Evolutionary conservation across 257 asterid species (phyloP).

Genomic region (Nicotiana tabacum): DNA sequence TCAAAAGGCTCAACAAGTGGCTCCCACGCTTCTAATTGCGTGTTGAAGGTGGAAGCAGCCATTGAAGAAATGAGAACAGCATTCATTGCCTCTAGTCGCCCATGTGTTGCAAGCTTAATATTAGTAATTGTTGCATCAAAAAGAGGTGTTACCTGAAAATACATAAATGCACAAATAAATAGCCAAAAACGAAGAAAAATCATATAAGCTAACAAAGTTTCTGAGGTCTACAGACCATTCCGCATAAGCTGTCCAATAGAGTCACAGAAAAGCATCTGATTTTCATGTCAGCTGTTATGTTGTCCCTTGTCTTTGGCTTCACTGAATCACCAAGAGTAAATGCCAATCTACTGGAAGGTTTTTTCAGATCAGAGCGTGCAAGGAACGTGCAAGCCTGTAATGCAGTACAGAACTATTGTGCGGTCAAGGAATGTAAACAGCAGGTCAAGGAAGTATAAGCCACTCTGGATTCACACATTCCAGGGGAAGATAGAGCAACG

Average conservation of each 20-base stretch:
- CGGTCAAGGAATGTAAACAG: slow-evolving; percentile 13
- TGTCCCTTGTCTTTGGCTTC: slow-evolving; percentile 89
- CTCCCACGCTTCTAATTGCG: slow-evolving; percentile 95
- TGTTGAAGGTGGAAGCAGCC: slow-evolving; percentile 91
- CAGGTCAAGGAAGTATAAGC: slow-evolving; percentile 6
- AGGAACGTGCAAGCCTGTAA: slow-evolving; percentile 94
- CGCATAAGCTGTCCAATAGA: slow-evolving; percentile 86
- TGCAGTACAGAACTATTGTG: slow-evolving; percentile 15
- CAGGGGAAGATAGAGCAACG: background rate
- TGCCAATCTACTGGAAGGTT: slow-evolving; percentile 80
- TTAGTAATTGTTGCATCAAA: slow-evolving; percentile 92
- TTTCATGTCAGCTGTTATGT: slow-evolving; percentile 92
- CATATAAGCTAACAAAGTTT: slow-evolving; percentile 6
- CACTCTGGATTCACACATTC: background rate
- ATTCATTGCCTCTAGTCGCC: slow-evolving; percentile 77
- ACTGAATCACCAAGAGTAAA: slow-evolving; percentile 82
- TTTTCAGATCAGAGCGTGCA: slow-evolving; percentile 86
- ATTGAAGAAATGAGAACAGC: slow-evolving; percentile 85
- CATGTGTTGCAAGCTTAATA: slow-evolving; percentile 94
- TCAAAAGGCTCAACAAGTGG: slow-evolving; percentile 98
- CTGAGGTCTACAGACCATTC: slow-evolving; percentile 59
- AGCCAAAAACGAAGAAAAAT: slow-evolving; percentile 14
- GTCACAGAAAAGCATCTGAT: slow-evolving; percentile 82
- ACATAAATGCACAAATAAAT: slow-evolving; percentile 19
- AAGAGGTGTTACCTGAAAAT: slow-evolving; percentile 86